Evolutionary conservation across 2,329 filamentous ascomycete species (phyloP).

Genomic region (Colletotrichum eleusines): DNA sequence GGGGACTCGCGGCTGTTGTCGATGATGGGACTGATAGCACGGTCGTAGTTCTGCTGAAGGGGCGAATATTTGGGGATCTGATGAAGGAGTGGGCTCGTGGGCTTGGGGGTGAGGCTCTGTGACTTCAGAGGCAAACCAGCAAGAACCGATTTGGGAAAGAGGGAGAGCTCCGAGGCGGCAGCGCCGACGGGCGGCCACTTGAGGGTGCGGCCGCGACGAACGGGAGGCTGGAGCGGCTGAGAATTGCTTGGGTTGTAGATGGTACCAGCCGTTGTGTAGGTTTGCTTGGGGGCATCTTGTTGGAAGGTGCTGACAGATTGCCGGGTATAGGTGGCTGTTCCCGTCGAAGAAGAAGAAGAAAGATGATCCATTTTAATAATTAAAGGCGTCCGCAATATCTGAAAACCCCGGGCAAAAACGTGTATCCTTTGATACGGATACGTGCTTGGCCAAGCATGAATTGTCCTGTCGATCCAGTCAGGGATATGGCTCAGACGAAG

Average conservation of each 20-base stretch:
- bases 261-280: conserved; percentile 69
- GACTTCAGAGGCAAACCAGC: conserved; percentile 52
- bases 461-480: conserved; percentile 26
- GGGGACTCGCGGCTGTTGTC: conserved; percentile 18
- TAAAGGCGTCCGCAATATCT: conserved; percentile 26
- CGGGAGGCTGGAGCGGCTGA: conserved; percentile 63
- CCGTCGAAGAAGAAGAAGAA: conserved; percentile 42
- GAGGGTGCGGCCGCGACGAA: conserved; percentile 61
- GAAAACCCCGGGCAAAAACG: conserved; percentile 21
- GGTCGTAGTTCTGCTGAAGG: conserved; percentile 67
- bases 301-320: conserved; percentile 38
- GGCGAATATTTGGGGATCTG: conserved; percentile 60
- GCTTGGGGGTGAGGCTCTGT: conserved; percentile 43
- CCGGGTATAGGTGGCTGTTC: conserved; percentile 24
- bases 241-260: conserved; percentile 63
- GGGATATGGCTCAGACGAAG: conserved; percentile 13
- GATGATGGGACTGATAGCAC: conserved; percentile 58
- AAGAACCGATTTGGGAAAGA: conserved; percentile 54
- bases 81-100: conserved; percentile 39
- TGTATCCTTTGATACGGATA: conserved; percentile 30
- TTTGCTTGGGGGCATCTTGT: conserved; percentile 48
- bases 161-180: conserved; percentile 49
- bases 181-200: conserved; percentile 53
- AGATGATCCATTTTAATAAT: conserved; percentile 49
- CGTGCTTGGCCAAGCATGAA: conserved; percentile 32